Evolutionary conservation across 148 eudicot genomes (phyloP).

Genomic region (Rhododendron ovatum): DNA sequence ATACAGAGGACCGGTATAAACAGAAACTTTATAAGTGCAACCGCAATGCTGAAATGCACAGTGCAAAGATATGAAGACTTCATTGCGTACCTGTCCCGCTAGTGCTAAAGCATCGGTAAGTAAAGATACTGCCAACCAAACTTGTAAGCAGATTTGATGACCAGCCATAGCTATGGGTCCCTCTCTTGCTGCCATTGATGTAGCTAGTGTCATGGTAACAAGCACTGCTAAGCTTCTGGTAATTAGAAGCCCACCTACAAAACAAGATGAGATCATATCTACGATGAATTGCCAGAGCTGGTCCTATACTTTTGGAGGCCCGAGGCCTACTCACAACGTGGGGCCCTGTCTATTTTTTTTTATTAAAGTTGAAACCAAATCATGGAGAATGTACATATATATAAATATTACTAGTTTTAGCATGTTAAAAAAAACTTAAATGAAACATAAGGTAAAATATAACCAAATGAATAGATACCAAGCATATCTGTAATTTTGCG

Average conservation of each 20-base stretch:
- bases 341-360: too few relatives aligned
- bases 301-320: neutral
- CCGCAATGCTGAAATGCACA: neutral
- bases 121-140: conserved; percentile 92
- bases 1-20: neutral
- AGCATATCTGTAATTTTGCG: too few relatives aligned
- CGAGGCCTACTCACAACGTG: too few relatives aligned
- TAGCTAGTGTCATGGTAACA: conserved; percentile 71
- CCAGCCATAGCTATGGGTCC: conserved; percentile 95
- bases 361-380: too few relatives aligned
- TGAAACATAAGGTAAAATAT: too few relatives aligned
- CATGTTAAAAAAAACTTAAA: too few relatives aligned
- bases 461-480: too few relatives aligned
- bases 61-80: neutral
- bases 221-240: conserved; percentile 78
- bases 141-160: conserved; percentile 76
- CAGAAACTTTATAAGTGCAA: neutral
- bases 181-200: conserved; percentile 86
- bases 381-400: too few relatives aligned
- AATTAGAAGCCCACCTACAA: conserved; percentile 73
- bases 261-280: neutral
- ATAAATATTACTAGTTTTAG: too few relatives aligned
- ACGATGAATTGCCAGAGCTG: neutral
- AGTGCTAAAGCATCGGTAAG: conserved; percentile 96
- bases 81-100: conserved; percentile 71